These are phyloP conservation scores for Mucor saturninus DNA, from an alignment of 371 early-diverging fungal species.

Conservation along the genomic window DNA sequence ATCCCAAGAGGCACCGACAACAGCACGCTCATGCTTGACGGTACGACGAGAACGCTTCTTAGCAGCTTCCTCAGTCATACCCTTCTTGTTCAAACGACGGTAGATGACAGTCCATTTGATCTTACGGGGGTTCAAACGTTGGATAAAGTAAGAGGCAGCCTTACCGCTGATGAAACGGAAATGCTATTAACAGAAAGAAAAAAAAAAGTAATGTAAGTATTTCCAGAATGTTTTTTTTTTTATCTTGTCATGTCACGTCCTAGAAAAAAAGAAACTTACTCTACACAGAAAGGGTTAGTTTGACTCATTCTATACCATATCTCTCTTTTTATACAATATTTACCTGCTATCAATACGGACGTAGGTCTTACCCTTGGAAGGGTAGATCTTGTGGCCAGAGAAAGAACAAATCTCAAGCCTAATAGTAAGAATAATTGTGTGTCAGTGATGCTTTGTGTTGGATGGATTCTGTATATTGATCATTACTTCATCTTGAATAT, in stretches of 20 bases:
- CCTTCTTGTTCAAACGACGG: constrained; percentile 99
- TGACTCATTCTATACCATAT: background rate
- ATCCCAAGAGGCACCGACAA: constrained; percentile 95
- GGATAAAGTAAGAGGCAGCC: constrained; percentile 94
- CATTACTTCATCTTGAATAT: constrained; percentile 28
- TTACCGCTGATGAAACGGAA: constrained; percentile 97
- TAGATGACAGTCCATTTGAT: constrained; percentile 96
- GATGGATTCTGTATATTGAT: constrained; percentile 6
- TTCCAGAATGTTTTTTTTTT: background rate
- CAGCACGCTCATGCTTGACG: constrained; percentile 96
- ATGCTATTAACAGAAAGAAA: constrained; percentile 53
- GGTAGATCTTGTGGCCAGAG: constrained; percentile 98
- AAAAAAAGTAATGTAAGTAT: constrained; percentile 1
- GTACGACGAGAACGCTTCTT: constrained; percentile 95
- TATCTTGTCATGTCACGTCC: too few species aligned
- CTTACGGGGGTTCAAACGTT: constrained; percentile 95
- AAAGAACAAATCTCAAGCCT: constrained; percentile 94
- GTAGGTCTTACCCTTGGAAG: constrained; percentile 94
- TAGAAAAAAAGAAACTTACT: constrained; percentile 18
- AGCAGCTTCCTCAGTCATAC: constrained; percentile 92
- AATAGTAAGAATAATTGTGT: constrained; percentile 4
- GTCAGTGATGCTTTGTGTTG: background rate
- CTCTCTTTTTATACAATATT: background rate
- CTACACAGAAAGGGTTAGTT: constrained; percentile 7
- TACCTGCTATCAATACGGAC: constrained; percentile 90